Conservation (phyloP, 1,284 basidiomycete species). For the Heterobasidion annosum region DNA sequence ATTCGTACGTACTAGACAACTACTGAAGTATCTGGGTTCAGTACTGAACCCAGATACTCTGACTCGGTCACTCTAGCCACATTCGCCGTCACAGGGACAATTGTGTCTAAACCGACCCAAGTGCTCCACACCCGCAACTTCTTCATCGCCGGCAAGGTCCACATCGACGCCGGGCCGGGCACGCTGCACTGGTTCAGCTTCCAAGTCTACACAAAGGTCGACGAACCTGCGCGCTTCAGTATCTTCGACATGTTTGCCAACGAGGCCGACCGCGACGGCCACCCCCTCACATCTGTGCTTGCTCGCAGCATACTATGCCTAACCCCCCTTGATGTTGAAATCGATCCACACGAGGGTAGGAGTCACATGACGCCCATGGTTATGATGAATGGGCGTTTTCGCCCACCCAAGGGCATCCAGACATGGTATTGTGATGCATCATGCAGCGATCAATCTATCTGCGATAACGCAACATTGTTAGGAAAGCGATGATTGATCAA, state of each 20-base stretch:
- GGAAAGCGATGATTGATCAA: too few species aligned
- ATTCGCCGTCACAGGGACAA: background rate
- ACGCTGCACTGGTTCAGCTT: background rate
- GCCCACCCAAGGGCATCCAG: too few species aligned
- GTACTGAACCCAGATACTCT: background rate
- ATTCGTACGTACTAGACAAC: background rate
- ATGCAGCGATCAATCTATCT: too few species aligned
- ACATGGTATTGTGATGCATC: too few species aligned
- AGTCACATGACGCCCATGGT: too few species aligned
- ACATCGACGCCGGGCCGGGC: background rate
- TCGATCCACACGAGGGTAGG: too few species aligned
- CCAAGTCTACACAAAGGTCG: background rate
- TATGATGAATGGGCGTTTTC: too few species aligned
- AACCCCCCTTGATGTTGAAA: too few species aligned
- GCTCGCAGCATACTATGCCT: too few species aligned
- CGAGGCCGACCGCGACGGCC: background rate
- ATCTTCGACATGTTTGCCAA: background rate
- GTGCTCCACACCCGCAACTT: background rate
- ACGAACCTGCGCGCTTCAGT: background rate
- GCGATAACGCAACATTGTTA: too few species aligned
- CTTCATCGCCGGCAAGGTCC: background rate
- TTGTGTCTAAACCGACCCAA: background rate
- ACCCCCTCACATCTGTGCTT: background rate
- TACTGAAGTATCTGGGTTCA: too few species aligned
- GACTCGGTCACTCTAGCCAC: background rate